Conservation (phyloP, 257 asterid species). For the Craterostigma plantagineum region DNA sequence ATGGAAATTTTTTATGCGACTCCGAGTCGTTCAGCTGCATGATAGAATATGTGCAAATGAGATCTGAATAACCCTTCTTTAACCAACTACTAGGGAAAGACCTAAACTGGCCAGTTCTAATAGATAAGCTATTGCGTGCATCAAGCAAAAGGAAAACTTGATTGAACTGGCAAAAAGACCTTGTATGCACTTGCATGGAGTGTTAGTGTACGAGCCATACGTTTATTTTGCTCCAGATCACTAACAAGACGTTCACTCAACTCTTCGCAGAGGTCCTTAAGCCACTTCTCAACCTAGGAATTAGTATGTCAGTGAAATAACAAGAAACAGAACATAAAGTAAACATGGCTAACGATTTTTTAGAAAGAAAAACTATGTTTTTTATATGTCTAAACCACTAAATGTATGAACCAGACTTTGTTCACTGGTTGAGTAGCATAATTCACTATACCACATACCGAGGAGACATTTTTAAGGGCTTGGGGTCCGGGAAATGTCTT, state of each 20-base stretch:
- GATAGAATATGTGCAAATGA: slow-evolving; percentile 7
- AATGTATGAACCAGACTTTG: background rate
- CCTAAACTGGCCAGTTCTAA: too few relatives aligned
- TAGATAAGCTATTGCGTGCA: slow-evolving; percentile 9
- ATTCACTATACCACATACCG: slow-evolving; percentile 24
- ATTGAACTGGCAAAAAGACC: slow-evolving; percentile 19
- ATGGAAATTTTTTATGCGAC: slow-evolving; percentile 66
- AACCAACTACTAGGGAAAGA: too few relatives aligned
- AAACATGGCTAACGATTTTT: too few relatives aligned
- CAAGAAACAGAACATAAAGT: too few relatives aligned
- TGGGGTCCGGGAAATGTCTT: slow-evolving; percentile 86
- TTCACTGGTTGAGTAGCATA: background rate
- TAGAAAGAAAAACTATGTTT: too few relatives aligned
- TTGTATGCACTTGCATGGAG: slow-evolving; percentile 82
- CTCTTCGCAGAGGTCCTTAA: slow-evolving; percentile 69
- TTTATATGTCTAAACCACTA: too few relatives aligned
- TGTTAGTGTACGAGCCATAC: slow-evolving; percentile 69
- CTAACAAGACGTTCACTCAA: slow-evolving; percentile 72
- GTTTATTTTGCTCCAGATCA: slow-evolving; percentile 85
- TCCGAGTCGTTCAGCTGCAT: slow-evolving; percentile 45
- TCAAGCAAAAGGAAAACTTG: slow-evolving; percentile 6
- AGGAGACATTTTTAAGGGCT: slow-evolving; percentile 54
- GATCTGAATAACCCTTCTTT: background rate
- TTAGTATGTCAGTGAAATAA: background rate
- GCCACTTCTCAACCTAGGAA: slow-evolving; percentile 80